These are phyloP conservation scores for Kurtzmaniella quercitrusa DNA, from an alignment of 1,139 yeast genomes.

Conservation along the genomic window DNA sequence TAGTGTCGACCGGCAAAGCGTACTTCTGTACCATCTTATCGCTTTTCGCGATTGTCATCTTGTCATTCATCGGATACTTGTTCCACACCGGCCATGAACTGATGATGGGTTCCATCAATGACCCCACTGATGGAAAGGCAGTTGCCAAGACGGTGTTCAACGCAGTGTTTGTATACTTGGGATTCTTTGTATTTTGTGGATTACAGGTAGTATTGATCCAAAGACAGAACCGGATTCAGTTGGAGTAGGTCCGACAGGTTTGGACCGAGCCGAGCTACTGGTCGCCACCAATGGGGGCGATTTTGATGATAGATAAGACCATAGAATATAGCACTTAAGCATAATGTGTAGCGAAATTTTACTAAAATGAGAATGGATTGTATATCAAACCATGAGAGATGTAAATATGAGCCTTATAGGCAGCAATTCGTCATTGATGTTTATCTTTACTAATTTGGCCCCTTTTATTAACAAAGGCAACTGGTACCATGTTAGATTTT, in stretches of 20 bases:
- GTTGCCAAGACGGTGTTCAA: conserved; percentile 89
- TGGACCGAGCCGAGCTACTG: neutral
- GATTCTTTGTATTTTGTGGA: conserved; percentile 85
- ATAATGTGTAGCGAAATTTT: neutral
- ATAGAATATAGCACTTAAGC: neutral
- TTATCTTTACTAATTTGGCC: too few relatives aligned
- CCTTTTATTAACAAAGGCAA: too few relatives aligned
- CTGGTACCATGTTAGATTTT: too few relatives aligned
- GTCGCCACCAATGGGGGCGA: neutral
- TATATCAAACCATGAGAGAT: too few relatives aligned
- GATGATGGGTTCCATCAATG: conserved; percentile 86
- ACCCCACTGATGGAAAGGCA: conserved; percentile 90
- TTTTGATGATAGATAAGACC: neutral
- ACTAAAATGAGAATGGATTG: too few relatives aligned
- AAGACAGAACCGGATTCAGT: conserved; percentile 56
- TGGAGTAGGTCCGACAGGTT: conserved; percentile 9
- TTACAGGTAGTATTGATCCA: conserved; percentile 66
- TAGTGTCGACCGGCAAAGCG: conserved; percentile 65
- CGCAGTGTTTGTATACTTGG: conserved; percentile 80
- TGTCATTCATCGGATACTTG: conserved; percentile 77
- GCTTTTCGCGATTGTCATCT: conserved; percentile 84
- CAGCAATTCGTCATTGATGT: too few relatives aligned
- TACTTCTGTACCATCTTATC: conserved; percentile 94
- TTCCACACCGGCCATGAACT: conserved; percentile 82
- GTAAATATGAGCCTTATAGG: too few relatives aligned